phyloP scores from a whole-genome alignment of 345 rosid species.

The Heritiera littoralis region DNA sequence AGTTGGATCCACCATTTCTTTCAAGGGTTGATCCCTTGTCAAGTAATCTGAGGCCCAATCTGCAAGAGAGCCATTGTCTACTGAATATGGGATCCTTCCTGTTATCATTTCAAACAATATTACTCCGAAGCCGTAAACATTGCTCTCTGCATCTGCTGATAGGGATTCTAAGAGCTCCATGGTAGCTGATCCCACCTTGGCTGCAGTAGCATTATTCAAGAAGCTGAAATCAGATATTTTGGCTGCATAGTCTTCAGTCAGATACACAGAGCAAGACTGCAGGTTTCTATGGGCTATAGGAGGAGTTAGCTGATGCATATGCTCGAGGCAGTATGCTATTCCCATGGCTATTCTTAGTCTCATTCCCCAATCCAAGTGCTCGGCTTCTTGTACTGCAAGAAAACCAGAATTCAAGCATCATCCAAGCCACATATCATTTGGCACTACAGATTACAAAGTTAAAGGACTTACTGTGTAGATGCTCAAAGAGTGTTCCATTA shows the following conservation, averaged over 20 bases:
- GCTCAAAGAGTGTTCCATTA: constrained; percentile 93
- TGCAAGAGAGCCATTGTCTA: constrained; percentile 39
- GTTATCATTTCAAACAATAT: constrained; percentile 75
- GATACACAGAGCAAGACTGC: constrained; percentile 68
- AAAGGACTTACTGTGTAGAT: constrained; percentile 74
- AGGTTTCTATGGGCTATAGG: constrained; percentile 60
- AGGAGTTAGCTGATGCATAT: constrained; percentile 84
- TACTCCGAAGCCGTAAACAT: constrained; percentile 68
- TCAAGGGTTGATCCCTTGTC: constrained; percentile 40
- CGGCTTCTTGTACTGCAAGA: constrained; percentile 74
- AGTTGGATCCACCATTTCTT: constrained; percentile 70
- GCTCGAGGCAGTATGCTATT: constrained; percentile 85
- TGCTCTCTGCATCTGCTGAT: constrained; percentile 42
- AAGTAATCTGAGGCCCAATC: constrained; percentile 52
- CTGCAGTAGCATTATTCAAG: constrained; percentile 47
- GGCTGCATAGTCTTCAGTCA: constrained; percentile 93
- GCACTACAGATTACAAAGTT: neutral
- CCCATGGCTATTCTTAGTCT: constrained; percentile 85
- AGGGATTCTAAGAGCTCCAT: constrained; percentile 47
- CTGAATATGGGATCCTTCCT: constrained; percentile 59
- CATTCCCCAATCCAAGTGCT: constrained; percentile 87
- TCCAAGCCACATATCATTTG: constrained; percentile 1
- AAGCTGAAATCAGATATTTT: constrained; percentile 79
- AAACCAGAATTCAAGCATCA: constrained; percentile 11
- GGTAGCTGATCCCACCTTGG: constrained; percentile 44